Base-by-base conservation (phyloP, 352 stramenopile species). In the Blastocystis sp. region DNA sequence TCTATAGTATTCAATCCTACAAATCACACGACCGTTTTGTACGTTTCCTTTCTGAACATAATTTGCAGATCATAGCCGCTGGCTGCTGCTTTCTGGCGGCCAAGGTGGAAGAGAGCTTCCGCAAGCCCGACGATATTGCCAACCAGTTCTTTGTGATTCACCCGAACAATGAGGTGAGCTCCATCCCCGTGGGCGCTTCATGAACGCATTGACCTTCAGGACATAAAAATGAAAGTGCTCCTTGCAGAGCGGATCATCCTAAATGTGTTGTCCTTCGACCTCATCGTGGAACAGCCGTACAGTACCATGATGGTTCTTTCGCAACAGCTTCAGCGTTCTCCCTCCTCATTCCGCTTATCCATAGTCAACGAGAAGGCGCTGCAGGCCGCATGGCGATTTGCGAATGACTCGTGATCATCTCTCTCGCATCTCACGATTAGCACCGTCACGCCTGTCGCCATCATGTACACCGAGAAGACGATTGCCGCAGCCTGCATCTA, bases 201-300 rank as follows among this genome's bases (percentile, higher is more conserved):
- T 3, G 52, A 42, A 3, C 48, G 40, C 21, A 24, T 45, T 59
- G 4, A 28, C 2, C 34, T 63, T n/a, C 45, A 84, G 74, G 74
- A 84, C 24, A 84, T 84, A 28, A 84, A 84, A 84, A 84, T 84
- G 74, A 84, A 84, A 52, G 17, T 84, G 17, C 57, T 84, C 11
- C 48, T 84, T 11, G 54, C 74, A 11, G 74, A 84, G n/a, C 74
- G 74, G 3, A 63, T 84, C 40, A 84, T 84, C 11, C 61, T 84
- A 11, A 84, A 84, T 52, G 74, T 84, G 4, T 3, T 84, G 9
- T 84, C 74, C 11, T 84, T 84, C 34, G 74, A 84, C 66, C 74
- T 84, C n/a, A 84, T 84, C 1, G 60, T 84, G 9, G 74, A 84
- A 19, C 74, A 84, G 11, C 74, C 74, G 9, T 84, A 68, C 60